Evolutionary conservation across 139 green algal species (phyloP).

Genomic region (Chlamydomonas sp.): DNA sequence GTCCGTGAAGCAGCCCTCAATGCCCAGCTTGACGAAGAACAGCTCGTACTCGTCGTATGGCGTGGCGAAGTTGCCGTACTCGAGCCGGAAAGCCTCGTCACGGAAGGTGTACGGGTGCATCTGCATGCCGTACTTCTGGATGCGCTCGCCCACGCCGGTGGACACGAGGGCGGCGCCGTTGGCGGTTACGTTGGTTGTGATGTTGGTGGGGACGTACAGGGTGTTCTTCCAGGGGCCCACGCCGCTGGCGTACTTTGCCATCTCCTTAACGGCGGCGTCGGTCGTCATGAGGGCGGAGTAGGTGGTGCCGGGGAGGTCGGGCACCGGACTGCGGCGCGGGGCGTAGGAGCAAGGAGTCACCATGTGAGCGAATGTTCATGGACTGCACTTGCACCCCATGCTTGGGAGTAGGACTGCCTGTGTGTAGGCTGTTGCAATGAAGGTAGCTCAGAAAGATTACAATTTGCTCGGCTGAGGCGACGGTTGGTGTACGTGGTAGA

Average conservation of each 20-base stretch:
- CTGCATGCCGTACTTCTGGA: conserved; percentile 41
- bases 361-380: background rate
- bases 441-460: too few species aligned
- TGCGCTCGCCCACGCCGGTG: conserved; percentile 28
- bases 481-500: too few species aligned
- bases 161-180: background rate
- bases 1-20: conserved; percentile 55
- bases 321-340: background rate
- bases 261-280: background rate
- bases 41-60: conserved; percentile 27
- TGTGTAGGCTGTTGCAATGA: too few species aligned
- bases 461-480: too few species aligned
- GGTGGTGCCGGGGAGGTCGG: background rate
- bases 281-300: conserved; percentile 34
- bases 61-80: background rate
- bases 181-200: background rate
- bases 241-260: conserved; percentile 41
- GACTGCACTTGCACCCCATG: too few species aligned
- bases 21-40: conserved; percentile 28
- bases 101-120: conserved; percentile 31
- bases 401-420: too few species aligned
- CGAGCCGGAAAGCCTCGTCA: conserved; percentile 2
- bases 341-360: background rate
- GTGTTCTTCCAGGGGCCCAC: conserved; percentile 48
- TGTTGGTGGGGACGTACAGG: background rate